Evolutionary conservation across 208 protist genomes (phyloP).

Genomic region (Vickermania ingenoplastis): DNA sequence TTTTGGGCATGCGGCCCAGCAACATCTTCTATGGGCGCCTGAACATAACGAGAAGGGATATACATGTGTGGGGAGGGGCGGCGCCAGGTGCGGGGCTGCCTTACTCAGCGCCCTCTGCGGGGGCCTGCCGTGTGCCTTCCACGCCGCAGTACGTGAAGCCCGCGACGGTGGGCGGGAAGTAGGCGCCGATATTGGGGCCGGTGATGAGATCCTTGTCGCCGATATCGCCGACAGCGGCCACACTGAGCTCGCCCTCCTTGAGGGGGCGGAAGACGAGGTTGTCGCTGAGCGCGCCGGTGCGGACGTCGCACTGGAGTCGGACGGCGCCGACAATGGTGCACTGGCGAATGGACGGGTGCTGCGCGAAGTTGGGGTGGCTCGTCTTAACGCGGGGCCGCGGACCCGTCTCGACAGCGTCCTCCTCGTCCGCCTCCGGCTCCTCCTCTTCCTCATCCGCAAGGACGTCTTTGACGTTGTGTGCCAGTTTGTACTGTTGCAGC

Average conservation of each 20-base stretch:
- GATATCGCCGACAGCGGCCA: background rate
- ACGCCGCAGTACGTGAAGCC: slow-evolving; percentile 26
- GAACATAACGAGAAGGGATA: too few species aligned
- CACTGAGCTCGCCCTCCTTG: background rate
- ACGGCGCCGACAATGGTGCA: slow-evolving; percentile 54
- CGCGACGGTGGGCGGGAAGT: slow-evolving; percentile 7
- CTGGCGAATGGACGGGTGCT: slow-evolving; percentile 44
- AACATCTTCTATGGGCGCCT: too few species aligned
- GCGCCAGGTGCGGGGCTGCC: too few species aligned
- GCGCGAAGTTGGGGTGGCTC: slow-evolving; percentile 20
- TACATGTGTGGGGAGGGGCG: too few species aligned
- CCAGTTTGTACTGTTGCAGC: slow-evolving; percentile 6
- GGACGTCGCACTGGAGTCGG: slow-evolving; percentile 58
- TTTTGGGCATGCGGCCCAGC: too few species aligned
- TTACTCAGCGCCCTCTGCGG: background rate
- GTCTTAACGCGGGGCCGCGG: background rate
- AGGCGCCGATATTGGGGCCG: slow-evolving; percentile 10
- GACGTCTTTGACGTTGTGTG: slow-evolving; percentile 1
- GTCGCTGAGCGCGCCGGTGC: slow-evolving; percentile 43
- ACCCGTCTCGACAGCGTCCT: slow-evolving; percentile 23
- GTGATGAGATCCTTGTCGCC: slow-evolving; percentile 10
- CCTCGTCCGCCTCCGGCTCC: slow-evolving; percentile 10
- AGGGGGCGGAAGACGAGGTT: slow-evolving; percentile 57
- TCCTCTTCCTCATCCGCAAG: background rate
- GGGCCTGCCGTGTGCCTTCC: slow-evolving; percentile 10